Evolutionary conservation across 345 rosid species (phyloP).

Genomic region (thale cress (Arabidopsis thaliana)): TAIR10.1 NC_003076.8:17002001-17002500

Average conservation of each 20-base stretch:
- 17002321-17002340: conserved; percentile 98
- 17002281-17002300: conserved; percentile 88
- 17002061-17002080: conserved; percentile 62
- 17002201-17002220: conserved; percentile 86
- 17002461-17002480: conserved; percentile 44
- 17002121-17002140: conserved; percentile 85
- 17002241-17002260: conserved; percentile 99
- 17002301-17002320: conserved; percentile 86
- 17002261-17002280: conserved; percentile 90
- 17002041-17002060: conserved; percentile 69
- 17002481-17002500: conserved; percentile 27
- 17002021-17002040: conserved; percentile 69
- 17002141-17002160: conserved; percentile 86
- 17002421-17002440: conserved; percentile 82
- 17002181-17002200: conserved; percentile 93
- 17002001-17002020: conserved; percentile 70
- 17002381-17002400: conserved; percentile 76
- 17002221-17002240: conserved; percentile 99
- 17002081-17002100: conserved; percentile 55
- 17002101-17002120: conserved; percentile 59
- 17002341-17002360: conserved; percentile 98
- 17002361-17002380: conserved; percentile 85
- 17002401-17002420: conserved; percentile 74
- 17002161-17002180: conserved; percentile 90
- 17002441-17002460: conserved; percentile 64